A percentile compares a stretch with the other conserved stretches of the same genome.
Evolutionary conservation across 1,284 basidiomycete species (phyloP).

Genomic region (Pascua guehoae): DNA sequence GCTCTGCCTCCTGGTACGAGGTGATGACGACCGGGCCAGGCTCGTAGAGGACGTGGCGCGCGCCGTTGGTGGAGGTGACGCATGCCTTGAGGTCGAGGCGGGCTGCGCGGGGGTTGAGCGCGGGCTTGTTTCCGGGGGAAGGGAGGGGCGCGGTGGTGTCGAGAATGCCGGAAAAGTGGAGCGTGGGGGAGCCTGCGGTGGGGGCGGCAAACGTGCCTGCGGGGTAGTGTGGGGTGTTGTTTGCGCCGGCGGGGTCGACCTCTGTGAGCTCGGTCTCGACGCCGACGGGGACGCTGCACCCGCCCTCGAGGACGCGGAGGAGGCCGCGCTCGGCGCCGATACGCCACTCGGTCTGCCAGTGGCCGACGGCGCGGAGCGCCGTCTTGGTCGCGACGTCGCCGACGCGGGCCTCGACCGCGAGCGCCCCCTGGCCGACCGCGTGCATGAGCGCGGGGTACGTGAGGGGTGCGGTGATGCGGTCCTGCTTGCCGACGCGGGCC

Average conservation of each 20-base stretch:
- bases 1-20: constrained; percentile 61
- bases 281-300: constrained; percentile 96
- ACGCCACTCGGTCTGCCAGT: constrained; percentile 69
- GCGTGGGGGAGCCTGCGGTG: constrained; percentile 29
- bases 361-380: constrained; percentile 65
- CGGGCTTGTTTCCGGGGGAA: constrained; percentile 12
- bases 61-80: constrained; percentile 73
- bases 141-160: constrained; percentile 21
- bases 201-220: constrained; percentile 20
- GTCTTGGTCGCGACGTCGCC: constrained; percentile 62
- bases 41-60: constrained; percentile 64
- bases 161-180: constrained; percentile 45
- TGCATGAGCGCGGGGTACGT: constrained; percentile 71
- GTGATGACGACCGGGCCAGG: constrained; percentile 58
- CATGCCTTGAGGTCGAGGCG: constrained; percentile 67
- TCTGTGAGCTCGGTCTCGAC: constrained; percentile 57
- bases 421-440: constrained; percentile 91
- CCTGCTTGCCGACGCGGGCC: constrained; percentile 71
- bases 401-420: constrained; percentile 80
- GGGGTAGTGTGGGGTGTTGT: constrained; percentile 11
- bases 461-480: constrained; percentile 76
- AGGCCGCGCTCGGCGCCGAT: constrained; percentile 82
- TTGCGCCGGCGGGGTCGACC: constrained; percentile 14
- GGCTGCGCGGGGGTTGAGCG: constrained; percentile 33
- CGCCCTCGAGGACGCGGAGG: constrained; percentile 85